Evolutionary conservation across 2,329 filamentous ascomycete genomes (phyloP), one percentile per base, ranked within the genome.

Genomic region (Thielaviopsis ethacetica): DNA sequence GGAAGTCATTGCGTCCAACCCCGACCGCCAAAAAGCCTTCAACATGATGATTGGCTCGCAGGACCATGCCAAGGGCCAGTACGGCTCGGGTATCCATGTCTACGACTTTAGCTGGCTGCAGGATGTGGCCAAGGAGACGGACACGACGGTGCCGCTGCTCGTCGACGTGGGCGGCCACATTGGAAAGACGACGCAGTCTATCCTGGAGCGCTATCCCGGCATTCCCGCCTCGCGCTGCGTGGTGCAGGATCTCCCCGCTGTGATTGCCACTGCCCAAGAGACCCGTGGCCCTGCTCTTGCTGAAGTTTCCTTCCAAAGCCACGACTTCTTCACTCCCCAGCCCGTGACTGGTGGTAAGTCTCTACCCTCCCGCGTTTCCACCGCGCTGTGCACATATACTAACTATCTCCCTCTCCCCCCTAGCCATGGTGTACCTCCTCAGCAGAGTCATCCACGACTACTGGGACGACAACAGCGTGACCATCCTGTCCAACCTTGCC

Each of bases 371-470:
- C 9, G 7, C 44, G 2, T 17, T n/a, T 47, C 1, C 17, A 21
- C 44, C n/a, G 21, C 44, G 21, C 44, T 49, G 6, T 19, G 5
- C 1, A 47, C 34, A 47, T 26, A 10, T 49, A 27, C 34, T 30
- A 49, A 47, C 10, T 2, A 12, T 34, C 13, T 6, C 12, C 1
- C 10, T 2, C 2, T 34, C 13, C 5, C 12, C 1, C 9, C 30
- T 38, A 56, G 71, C 71, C n/a, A 58, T 68, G 24, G 62, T 71
- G n/a, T 73, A 73, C 63, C 68, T 65, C 63, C 68, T 70, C 59
- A 66, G 66, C 56, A 67, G 68, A 9, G 68, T 68, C 47, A 66
- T 73, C 1, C 71, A 73, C 60, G 68, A 73, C 59, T 72, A 71
- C 59, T 63, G 67, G 24, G 70, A 72, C 54, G 64, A 66, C 34